These are phyloP conservation scores for Arthrobotrys musiformis DNA, from an alignment of 2,329 filamentous ascomycete species.

Conservation along the genomic window DNA sequence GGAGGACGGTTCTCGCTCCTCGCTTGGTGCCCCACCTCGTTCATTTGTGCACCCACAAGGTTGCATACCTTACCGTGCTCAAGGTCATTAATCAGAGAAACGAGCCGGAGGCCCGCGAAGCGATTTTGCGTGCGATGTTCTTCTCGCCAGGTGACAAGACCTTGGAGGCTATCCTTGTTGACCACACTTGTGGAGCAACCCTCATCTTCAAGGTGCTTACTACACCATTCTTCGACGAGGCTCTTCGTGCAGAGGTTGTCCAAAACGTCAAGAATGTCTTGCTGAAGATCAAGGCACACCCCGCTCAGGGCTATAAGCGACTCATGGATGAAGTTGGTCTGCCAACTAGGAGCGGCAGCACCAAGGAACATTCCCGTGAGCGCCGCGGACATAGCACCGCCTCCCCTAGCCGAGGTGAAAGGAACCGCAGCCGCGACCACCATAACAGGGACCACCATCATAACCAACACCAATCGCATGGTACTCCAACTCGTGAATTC, in stretches of 20 bases:
- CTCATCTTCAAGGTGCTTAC: slow-evolving; percentile 99
- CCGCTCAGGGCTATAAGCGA: slow-evolving; percentile 95
- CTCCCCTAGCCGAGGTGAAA: slow-evolving; percentile 56
- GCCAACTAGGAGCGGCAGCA: slow-evolving; percentile 70
- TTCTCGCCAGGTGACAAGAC: slow-evolving; percentile 87
- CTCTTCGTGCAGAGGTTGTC: slow-evolving; percentile 84
- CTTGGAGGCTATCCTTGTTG: slow-evolving; percentile 87
- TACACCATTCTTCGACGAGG: slow-evolving; percentile 96
- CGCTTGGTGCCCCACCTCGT: slow-evolving; percentile 92
- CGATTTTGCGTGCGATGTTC: slow-evolving; percentile 89
- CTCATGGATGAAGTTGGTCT: slow-evolving; percentile 98
- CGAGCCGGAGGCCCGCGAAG: slow-evolving; percentile 90
- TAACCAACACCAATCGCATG: slow-evolving; percentile 53
- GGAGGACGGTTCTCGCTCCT: slow-evolving; percentile 89
- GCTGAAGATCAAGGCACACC: slow-evolving; percentile 88
- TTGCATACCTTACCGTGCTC: slow-evolving; percentile 93
- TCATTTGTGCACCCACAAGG: slow-evolving; percentile 97
- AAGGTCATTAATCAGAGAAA: slow-evolving; percentile 99
- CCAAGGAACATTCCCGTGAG: slow-evolving; percentile 56
- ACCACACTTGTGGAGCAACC: slow-evolving; percentile 91
- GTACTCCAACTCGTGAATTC: slow-evolving; percentile 50
- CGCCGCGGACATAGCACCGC: slow-evolving; percentile 56
- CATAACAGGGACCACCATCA: slow-evolving; percentile 56
- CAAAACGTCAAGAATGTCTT: slow-evolving; percentile 92
- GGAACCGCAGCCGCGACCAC: slow-evolving; percentile 57